Evolutionary conservation across 1,284 basidiomycete species (phyloP).

Genomic region (Austropuccinia psidii): DNA sequence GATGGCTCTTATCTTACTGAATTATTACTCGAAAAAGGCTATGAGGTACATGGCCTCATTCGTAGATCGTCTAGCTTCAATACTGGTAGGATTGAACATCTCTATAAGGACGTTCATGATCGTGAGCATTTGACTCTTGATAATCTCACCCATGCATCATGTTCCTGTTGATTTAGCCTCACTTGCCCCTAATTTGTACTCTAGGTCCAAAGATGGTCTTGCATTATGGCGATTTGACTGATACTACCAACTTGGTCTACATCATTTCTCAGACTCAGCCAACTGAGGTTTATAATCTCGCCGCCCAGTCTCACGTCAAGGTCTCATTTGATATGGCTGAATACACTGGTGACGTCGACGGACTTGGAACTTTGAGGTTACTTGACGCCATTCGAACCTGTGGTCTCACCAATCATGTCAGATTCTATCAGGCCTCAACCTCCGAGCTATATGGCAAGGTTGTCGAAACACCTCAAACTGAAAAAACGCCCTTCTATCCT

Average conservation of each 20-base stretch:
- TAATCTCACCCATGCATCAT: neutral
- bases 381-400: constrained; percentile 86
- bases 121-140: constrained; percentile 38
- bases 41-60: constrained; percentile 73
- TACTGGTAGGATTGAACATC: constrained; percentile 77
- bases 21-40: constrained; percentile 73
- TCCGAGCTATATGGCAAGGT: constrained; percentile 90
- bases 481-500: constrained; percentile 88
- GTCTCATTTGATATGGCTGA: constrained; percentile 96
- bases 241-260: constrained; percentile 87
- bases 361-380: constrained; percentile 76
- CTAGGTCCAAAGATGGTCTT: constrained; percentile 70
- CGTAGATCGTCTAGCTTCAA: constrained; percentile 90
- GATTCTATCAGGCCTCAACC: constrained; percentile 84
- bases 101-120: constrained; percentile 78
- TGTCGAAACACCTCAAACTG: constrained; percentile 77
- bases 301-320: constrained; percentile 93
- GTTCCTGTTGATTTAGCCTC: neutral
- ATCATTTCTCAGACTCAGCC: constrained; percentile 81
- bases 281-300: constrained; percentile 87
- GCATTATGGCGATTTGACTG: constrained; percentile 76
- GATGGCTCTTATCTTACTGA: constrained; percentile 86
- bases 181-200: constrained; percentile 45
- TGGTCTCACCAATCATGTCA: constrained; percentile 72
- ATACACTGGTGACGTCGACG: constrained; percentile 89